Evolutionary conservation across 768 basidiomycete species (phyloP).

Genomic region (Russula sp.): DNA sequence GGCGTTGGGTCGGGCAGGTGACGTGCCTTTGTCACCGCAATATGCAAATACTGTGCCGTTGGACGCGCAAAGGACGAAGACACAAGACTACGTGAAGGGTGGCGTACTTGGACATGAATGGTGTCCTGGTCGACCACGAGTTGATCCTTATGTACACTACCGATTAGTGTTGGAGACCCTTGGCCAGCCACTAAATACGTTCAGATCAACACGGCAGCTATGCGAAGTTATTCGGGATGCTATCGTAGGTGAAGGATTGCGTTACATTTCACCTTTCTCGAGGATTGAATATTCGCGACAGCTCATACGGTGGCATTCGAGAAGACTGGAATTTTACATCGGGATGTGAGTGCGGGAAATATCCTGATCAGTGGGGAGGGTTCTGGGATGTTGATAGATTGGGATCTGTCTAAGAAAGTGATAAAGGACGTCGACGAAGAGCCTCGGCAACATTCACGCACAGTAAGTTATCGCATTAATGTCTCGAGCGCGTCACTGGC

Average conservation of each 20-base stretch:
- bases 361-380: conserved; percentile 1
- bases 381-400: conserved; percentile 3
- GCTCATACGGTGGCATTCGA: conserved; percentile 2
- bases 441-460: neutral
- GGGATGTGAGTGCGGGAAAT: conserved; percentile 4
- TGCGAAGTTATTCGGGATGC: conserved; percentile 3
- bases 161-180: neutral
- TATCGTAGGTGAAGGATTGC: neutral
- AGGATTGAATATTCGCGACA: neutral
- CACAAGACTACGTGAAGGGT: neutral
- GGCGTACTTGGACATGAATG: too few relatives aligned
- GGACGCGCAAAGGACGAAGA: neutral
- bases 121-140: too few relatives aligned
- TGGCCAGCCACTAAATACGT: neutral
- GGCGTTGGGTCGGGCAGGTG: neutral
- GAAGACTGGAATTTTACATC: conserved; percentile 1
- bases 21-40: neutral
- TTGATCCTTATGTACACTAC: neutral
- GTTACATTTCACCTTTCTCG: neutral
- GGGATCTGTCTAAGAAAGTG: conserved; percentile 3
- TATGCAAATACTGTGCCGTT: neutral
- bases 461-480: neutral
- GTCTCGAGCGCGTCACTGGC: neutral
- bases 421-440: neutral
- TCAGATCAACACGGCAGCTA: conserved; percentile 3